Evolutionary conservation across 441 rosid genomes (phyloP).

Genomic region (Arabidopsis hybrid): DNA sequence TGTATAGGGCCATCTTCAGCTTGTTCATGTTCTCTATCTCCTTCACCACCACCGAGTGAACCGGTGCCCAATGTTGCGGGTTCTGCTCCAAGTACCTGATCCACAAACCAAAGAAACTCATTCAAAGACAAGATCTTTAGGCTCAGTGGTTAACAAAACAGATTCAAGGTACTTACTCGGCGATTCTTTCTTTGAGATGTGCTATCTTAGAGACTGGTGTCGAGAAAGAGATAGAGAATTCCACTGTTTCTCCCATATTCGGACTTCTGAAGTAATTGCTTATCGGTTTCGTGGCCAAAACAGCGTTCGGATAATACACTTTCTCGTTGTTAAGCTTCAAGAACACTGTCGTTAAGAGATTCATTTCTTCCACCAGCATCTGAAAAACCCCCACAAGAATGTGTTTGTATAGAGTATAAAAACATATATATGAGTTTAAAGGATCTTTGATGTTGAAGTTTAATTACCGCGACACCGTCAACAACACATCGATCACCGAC

Average conservation of each 20-base stretch:
- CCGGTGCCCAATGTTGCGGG: conserved; percentile 56
- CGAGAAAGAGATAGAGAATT: conserved; percentile 71
- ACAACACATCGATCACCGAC: conserved; percentile 90
- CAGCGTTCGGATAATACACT: conserved; percentile 78
- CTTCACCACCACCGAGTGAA: conserved; percentile 48
- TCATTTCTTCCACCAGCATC: conserved; percentile 93
- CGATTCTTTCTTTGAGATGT: conserved; percentile 59
- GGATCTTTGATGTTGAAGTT: not conserved
- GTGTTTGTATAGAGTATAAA: not conserved
- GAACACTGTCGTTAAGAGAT: conserved; percentile 79
- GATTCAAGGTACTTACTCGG: conserved; percentile 52
- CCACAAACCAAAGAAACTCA: not conserved
- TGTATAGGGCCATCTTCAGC: conserved; percentile 53
- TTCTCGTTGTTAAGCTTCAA: conserved; percentile 79
- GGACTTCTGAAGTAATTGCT: conserved; percentile 87
- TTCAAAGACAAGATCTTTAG: conserved; percentile 5
- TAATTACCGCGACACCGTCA: conserved; percentile 68
- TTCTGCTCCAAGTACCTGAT: conserved; percentile 59
- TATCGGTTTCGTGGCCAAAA: conserved; percentile 69
- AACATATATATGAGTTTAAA: conserved; percentile 3
- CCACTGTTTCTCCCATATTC: conserved; percentile 73
- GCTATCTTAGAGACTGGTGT: conserved; percentile 69
- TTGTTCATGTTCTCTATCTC: conserved; percentile 72
- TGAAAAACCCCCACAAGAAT: conserved; percentile 37
- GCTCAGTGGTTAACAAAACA: not conserved